A percentile compares a stretch with the other conserved stretches of the same genome.
phyloP scores from a whole-genome alignment of 2,329 filamentous ascomycete genomes.

The Claviceps purpurea region DNA sequence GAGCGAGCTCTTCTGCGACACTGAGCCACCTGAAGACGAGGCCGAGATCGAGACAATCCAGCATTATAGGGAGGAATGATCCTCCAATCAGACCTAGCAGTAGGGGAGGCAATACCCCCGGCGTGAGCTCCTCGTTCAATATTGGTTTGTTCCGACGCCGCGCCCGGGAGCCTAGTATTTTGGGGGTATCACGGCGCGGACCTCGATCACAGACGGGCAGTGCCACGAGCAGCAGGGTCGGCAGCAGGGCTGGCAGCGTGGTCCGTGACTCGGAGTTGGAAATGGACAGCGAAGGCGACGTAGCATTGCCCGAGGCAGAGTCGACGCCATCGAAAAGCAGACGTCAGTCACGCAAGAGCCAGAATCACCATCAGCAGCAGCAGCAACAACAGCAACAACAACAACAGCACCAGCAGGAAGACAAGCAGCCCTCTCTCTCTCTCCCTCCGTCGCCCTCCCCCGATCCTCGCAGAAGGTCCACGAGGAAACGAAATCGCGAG shows the following conservation, averaged over 20 bases:
- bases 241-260: slow-evolving; percentile 12
- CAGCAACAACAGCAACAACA: not conserved
- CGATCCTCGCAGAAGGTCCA: slow-evolving; percentile 14
- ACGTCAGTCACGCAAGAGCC: slow-evolving; percentile 24
- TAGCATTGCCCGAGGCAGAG: slow-evolving; percentile 50
- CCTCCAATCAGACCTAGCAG: slow-evolving; percentile 40
- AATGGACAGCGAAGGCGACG: slow-evolving; percentile 27
- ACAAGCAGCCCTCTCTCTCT: slow-evolving; percentile 9
- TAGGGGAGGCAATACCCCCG: slow-evolving; percentile 32
- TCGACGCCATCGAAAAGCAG: slow-evolving; percentile 47
- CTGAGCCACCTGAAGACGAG: slow-evolving; percentile 28
- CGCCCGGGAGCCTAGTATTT: slow-evolving; percentile 46
- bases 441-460: not conserved
- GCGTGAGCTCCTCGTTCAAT: slow-evolving; percentile 37
- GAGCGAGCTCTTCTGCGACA: slow-evolving; percentile 33
- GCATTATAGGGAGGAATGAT: slow-evolving; percentile 36
- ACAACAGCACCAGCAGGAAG: slow-evolving; percentile 5
- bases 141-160: slow-evolving; percentile 45
- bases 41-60: slow-evolving; percentile 33
- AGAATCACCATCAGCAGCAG: slow-evolving; percentile 7
- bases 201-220: slow-evolving; percentile 16
- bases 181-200: slow-evolving; percentile 36
- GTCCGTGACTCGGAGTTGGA: slow-evolving; percentile 18
- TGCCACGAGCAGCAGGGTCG: slow-evolving; percentile 6
- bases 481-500: slow-evolving; percentile 44